Base-by-base conservation (phyloP, 1,284 basidiomycete species). In the Austroboletus novae-zelandiae region DNA sequence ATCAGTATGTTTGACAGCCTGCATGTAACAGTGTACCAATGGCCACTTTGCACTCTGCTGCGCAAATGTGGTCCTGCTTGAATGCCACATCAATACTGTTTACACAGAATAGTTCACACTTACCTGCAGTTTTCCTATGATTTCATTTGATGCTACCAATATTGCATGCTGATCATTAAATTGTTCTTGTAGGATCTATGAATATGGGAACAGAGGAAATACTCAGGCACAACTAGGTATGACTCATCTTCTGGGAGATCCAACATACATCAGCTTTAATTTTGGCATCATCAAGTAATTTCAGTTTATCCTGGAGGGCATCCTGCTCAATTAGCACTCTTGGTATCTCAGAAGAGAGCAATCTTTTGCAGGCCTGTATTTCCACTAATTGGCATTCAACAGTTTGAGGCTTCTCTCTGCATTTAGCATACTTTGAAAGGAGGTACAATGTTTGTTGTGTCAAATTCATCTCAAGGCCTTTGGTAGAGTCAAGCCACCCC, bases 141-240 rank as follows among this genome's bases (percentile, higher is more conserved):
- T 70, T 52, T 84, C 80, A 56, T 80, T 80, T 15, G 77, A 72
- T 17, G 81, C 61, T 34, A 73, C 70, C 41, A 81, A 60, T 8
- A 76, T 77, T 13, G 79, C 66, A 0, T 72, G 62, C 56, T 84
- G 81, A 15, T 81, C 75, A 14, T 83, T 80, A 49, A 79, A 79
- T n/a, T 80, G 73, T 50, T 84, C 81, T 60, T 83, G 80, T 9
- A 84, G 67, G 23, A 73, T 65, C 77, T 83, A 57, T 14, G 20
- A 40, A 23, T 7, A 17, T 30, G 13, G 9, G 57, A 31, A 25
- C n/a, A 48, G 49, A 23, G 39, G 43, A 48, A 17, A 20, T 29
- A 2, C 34, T 2, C 15, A 8, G 27, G 18, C 6, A 40, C 29
- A n/a, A 15, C 40, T 11, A 31, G 6, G 11, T 14, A 32, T 43